These are phyloP conservation scores for Lizonia empirigonia DNA, from an alignment of 2,329 filamentous ascomycete genomes.

Conservation along the genomic window DNA sequence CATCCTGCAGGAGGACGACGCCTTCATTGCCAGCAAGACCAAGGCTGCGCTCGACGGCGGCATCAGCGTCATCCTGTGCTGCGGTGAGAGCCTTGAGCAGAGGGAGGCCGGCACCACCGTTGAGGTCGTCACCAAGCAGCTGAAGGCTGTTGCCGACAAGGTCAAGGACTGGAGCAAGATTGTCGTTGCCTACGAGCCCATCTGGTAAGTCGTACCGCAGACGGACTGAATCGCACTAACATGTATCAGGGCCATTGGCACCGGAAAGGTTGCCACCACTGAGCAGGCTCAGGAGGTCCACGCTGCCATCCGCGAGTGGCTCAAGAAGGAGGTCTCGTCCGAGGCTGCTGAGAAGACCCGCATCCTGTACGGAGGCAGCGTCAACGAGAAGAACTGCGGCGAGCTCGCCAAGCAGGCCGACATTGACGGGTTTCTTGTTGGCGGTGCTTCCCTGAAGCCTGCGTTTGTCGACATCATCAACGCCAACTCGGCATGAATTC, in stretches of 20 bases:
- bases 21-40: conserved; percentile 88
- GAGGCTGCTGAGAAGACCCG: conserved; percentile 84
- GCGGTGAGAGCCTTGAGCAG: conserved; percentile 93
- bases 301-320: conserved; percentile 87
- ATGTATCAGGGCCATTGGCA: conserved; percentile 70
- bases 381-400: conserved; percentile 97
- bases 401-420: conserved; percentile 91
- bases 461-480: conserved; percentile 80
- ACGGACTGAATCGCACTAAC: conserved; percentile 16
- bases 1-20: conserved; percentile 82
- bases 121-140: conserved; percentile 81
- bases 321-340: conserved; percentile 74
- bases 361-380: conserved; percentile 95
- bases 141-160: conserved; percentile 79
- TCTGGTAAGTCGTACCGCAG: conserved; percentile 70
- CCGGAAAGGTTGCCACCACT: conserved; percentile 63
- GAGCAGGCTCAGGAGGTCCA: conserved; percentile 53
- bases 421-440: conserved; percentile 97
- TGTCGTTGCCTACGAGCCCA: conserved; percentile 97
- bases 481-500: conserved; percentile 53
- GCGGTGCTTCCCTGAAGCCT: conserved; percentile 95
- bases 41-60: conserved; percentile 89
- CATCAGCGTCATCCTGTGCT: conserved; percentile 92
- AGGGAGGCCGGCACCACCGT: conserved; percentile 86
- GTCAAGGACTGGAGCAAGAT: conserved; percentile 89